These are phyloP conservation scores for Cercospora sesami DNA, from an alignment of 2,329 filamentous ascomycete species.

Conservation along the genomic window DNA sequence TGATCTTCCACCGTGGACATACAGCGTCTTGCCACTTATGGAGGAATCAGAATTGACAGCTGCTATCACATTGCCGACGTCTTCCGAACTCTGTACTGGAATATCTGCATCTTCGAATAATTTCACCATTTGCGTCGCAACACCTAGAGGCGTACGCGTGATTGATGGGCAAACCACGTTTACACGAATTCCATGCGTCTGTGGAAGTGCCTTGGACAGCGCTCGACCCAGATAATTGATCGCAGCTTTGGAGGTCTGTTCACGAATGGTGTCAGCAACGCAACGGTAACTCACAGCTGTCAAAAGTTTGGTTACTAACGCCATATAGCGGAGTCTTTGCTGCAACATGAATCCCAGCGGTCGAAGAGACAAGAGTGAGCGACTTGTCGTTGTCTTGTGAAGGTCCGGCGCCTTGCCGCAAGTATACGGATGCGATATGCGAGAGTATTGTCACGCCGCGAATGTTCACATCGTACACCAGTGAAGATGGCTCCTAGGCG, in stretches of 20 bases:
- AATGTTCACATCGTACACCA: background rate
- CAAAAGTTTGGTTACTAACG: background rate
- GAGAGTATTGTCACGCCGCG: background rate
- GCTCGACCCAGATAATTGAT: background rate
- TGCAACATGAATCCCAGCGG: background rate
- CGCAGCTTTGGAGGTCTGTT: background rate
- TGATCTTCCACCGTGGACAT: background rate
- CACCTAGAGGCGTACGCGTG: background rate
- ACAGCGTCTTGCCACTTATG: background rate
- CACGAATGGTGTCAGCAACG: background rate
- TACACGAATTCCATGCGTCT: background rate
- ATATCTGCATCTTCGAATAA: background rate
- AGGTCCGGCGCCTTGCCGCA: background rate
- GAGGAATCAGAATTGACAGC: background rate
- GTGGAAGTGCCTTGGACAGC: background rate
- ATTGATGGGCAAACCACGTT: background rate
- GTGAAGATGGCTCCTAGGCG: background rate
- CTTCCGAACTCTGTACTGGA: background rate
- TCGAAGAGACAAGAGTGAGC: background rate
- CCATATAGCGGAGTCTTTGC: background rate
- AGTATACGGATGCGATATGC: background rate
- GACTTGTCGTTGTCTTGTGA: background rate
- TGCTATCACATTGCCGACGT: background rate
- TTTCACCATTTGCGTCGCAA: background rate
- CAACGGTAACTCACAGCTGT: background rate